Evolutionary conservation across 164 flowering plant genomes (phyloP), one percentile per base, ranked within the genome.

Genomic region (Dillenia turbinata): DNA sequence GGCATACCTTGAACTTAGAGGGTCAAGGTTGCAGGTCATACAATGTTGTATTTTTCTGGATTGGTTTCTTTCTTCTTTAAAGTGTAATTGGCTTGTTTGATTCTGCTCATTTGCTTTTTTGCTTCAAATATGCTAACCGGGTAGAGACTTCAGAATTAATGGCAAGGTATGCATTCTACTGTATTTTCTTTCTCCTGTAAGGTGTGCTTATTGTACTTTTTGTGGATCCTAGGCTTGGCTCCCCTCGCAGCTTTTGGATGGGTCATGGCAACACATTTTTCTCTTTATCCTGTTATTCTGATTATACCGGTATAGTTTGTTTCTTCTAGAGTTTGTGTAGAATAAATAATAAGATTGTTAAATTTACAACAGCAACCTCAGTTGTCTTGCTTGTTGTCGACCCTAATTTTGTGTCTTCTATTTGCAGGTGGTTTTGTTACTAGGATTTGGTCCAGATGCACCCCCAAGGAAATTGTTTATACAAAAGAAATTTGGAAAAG

Each of bases 211-310:
- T 60, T 26, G 19, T 69, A 48, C 15, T 69, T 52, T 19, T 59
- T 54, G 54, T 75, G 70, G 10, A 44, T 9, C 60, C 47, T 85
- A 95, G 99, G 96, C 53, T 43, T 70, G 63, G 82, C 75, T 66
- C 87, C 97, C 22, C 69, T 95, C 84, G 96, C 99, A 50, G 97
- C 97, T 59, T 88, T 95, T 84, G 99, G 90, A 64, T 95, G 95
- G 93, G 92, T 86, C 61, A 52, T 84, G 69, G 89, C 96, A 44
- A 77, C 94, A 12, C 99, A 95, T 81, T 69, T 95, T 56, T 91
- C 97, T 63, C 85, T 95, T 54, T 95, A 89, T 78, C 97, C 97
- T 47, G 79, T 75, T 44, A 68, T 85, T 66, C 73, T 92, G n/a
- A 63, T 88, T 12, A 78, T 95, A 63, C 99, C 96, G 54, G 97